These are phyloP conservation scores for Artomyces pyxidatus DNA, from an alignment of 768 basidiomycete species.

Conservation along the genomic window DNA sequence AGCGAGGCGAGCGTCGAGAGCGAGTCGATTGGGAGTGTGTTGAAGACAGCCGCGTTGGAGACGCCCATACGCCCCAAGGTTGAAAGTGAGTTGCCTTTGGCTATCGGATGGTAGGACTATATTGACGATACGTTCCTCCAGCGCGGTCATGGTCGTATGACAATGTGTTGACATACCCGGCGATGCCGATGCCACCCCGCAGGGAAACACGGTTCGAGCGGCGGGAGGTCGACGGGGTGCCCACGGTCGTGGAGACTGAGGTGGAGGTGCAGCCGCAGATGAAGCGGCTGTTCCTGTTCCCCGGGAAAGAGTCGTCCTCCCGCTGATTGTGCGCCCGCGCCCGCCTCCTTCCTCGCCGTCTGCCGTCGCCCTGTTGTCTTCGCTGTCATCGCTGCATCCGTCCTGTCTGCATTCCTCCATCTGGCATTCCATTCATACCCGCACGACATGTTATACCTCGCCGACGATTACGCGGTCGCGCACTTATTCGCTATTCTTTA, in stretches of 20 bases:
- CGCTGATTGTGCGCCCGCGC: conserved; percentile 2
- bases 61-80: conserved; percentile 33
- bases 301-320: conserved; percentile 29
- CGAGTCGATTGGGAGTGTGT: conserved; percentile 20
- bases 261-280: conserved; percentile 47
- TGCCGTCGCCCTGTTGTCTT: too few species aligned
- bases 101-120: neutral
- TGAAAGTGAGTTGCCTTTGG: conserved; percentile 38
- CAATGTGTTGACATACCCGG: conserved; percentile 59
- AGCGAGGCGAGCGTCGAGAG: conserved; percentile 30
- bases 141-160: conserved; percentile 75
- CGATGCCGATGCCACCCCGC: conserved; percentile 36
- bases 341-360: conserved; percentile 3
- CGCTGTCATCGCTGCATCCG: too few species aligned
- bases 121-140: conserved; percentile 20
- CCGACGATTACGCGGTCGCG: too few species aligned
- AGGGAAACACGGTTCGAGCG: conserved; percentile 45
- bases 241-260: conserved; percentile 42
- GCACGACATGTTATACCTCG: too few species aligned
- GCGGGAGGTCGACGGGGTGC: conserved; percentile 40
- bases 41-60: conserved; percentile 20
- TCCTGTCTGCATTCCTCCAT: too few species aligned
- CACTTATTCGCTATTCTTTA: too few species aligned
- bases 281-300: conserved; percentile 68
- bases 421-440: too few species aligned